Conservation (phyloP, 305 asterid genomes). For the Fraxinus xanthoxyloides region DNA sequence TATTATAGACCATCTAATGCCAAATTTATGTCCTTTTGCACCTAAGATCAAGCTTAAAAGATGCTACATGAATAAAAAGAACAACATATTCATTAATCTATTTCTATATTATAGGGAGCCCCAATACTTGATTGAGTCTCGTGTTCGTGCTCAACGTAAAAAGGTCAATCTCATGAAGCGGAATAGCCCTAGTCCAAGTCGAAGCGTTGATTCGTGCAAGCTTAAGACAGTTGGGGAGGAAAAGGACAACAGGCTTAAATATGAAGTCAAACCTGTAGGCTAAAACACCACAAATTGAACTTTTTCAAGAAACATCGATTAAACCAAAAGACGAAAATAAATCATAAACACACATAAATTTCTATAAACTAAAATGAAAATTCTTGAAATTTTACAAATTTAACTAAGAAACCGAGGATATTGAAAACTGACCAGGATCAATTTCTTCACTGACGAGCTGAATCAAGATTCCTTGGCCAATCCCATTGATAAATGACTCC, state of each 20-base stretch:
- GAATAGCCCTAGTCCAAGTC: background rate
- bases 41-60: background rate
- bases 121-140: background rate
- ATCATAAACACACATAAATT: background rate
- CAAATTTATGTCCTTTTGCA: background rate
- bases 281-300: background rate
- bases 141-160: background rate
- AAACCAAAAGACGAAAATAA: background rate
- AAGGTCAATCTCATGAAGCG: background rate
- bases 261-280: background rate
- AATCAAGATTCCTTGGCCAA: constrained; percentile 77
- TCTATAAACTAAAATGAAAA: background rate
- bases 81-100: background rate
- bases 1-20: background rate
- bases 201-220: background rate
- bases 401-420: background rate
- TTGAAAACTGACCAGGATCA: constrained; percentile 46
- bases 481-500: constrained; percentile 66
- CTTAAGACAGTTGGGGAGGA: background rate
- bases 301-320: background rate
- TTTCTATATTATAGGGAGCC: background rate
- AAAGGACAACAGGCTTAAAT: background rate
- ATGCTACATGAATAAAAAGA: background rate
- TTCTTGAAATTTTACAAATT: background rate
- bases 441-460: constrained; percentile 74